Conservation (phyloP, 495 filamentous ascomycete species). For the Trichoderma erinaceum region DNA sequence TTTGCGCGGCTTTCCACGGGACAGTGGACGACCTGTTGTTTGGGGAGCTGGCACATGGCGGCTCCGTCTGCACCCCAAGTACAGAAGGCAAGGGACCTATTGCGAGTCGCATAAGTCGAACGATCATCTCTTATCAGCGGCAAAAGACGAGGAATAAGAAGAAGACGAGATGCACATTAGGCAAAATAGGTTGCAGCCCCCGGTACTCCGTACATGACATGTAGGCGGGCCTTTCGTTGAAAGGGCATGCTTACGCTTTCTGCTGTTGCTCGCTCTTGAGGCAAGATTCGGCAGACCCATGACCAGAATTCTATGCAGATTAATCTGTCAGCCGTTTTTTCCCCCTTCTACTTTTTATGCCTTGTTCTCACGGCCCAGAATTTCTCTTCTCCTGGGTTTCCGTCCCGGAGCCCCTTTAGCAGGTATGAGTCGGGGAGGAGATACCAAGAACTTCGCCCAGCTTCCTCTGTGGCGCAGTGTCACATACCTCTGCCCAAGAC, state of each 20-base stretch:
- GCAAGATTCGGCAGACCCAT: conserved; percentile 29
- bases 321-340: background rate
- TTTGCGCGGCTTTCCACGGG: conserved; percentile 35
- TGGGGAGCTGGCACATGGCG: conserved; percentile 35
- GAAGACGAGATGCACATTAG: background rate
- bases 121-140: conserved; percentile 23
- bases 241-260: conserved; percentile 26
- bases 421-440: background rate
- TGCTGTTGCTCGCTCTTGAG: conserved; percentile 27
- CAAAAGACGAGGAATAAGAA: too few relatives aligned
- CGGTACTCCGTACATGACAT: too few relatives aligned
- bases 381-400: background rate
- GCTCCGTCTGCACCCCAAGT: conserved; percentile 65
- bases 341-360: background rate
- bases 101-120: conserved; percentile 11
- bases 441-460: too few relatives aligned
- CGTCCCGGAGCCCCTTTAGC: too few relatives aligned
- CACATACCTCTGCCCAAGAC: conserved; percentile 59
- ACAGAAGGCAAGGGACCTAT: conserved; percentile 53
- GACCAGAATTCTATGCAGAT: conserved; percentile 29
- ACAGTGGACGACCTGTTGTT: conserved; percentile 35
- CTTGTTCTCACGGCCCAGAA: background rate
- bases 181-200: background rate
- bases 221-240: background rate
- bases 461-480: background rate